Percentiles rank a stretch among this genome's conserved stretches.
phyloP scores from a whole-genome alignment of 2,329 filamentous ascomycete genomes.

The Byssochlamys sp. region DNA sequence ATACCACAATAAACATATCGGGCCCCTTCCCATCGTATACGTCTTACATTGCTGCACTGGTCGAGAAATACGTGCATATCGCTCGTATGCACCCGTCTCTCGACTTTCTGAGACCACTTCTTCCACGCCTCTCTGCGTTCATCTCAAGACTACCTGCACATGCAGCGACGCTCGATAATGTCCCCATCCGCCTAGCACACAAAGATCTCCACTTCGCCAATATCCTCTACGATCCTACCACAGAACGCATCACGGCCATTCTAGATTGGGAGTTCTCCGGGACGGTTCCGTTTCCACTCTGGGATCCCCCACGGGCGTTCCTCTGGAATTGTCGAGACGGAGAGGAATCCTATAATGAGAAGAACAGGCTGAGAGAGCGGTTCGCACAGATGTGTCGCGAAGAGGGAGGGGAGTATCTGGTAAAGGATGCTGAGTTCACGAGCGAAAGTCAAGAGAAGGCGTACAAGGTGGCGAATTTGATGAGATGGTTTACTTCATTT shows the following conservation, averaged over 20 bases:
- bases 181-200: conserved; percentile 22
- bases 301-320: conserved; percentile 29
- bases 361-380: conserved; percentile 12
- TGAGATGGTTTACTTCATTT: conserved; percentile 22
- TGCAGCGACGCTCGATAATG: conserved; percentile 10
- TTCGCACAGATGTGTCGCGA: conserved; percentile 17
- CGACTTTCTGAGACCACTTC: conserved; percentile 15
- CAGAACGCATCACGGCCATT: conserved; percentile 21
- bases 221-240: conserved; percentile 21
- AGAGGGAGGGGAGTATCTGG: conserved; percentile 9
- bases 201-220: conserved; percentile 33
- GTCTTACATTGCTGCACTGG: conserved; percentile 13
- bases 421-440: conserved; percentile 5
- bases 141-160: conserved; percentile 2
- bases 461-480: conserved; percentile 18
- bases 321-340: conserved; percentile 22
- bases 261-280: conserved; percentile 33
- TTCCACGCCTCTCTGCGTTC: conserved; percentile 21
- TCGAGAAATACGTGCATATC: conserved; percentile 18
- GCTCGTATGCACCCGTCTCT: conserved; percentile 19
- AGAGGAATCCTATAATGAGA: conserved; percentile 13
- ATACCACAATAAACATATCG: conserved; percentile 1
- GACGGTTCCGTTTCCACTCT: conserved; percentile 26
- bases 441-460: conserved; percentile 15
- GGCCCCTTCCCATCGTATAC: conserved; percentile 17